A percentile compares a stretch with the other conserved stretches of the same genome.
phyloP scores from a whole-genome alignment of 495 filamentous ascomycete species.

The Penicillium malachiteum region DNA sequence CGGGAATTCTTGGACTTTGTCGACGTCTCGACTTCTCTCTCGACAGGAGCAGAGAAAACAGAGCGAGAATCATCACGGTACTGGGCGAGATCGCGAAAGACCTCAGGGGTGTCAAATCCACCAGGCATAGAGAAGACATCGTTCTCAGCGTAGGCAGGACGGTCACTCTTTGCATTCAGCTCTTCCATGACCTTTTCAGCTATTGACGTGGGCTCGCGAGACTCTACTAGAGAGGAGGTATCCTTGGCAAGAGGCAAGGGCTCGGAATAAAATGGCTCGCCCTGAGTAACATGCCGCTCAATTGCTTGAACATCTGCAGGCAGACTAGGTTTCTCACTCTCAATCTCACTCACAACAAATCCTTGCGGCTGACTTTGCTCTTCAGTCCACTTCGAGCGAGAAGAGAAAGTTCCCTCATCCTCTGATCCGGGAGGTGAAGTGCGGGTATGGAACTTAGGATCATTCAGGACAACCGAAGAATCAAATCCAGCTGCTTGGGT shows the following conservation, averaged over 20 bases:
- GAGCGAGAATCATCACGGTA: slow-evolving; percentile 19
- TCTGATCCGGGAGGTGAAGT: slow-evolving; percentile 64
- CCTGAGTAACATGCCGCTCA: slow-evolving; percentile 13
- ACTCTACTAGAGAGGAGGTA: slow-evolving; percentile 1
- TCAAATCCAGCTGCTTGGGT: slow-evolving; percentile 68
- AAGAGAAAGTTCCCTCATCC: slow-evolving; percentile 41
- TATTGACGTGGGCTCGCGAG: slow-evolving; percentile 17
- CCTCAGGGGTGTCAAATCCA: slow-evolving; percentile 33
- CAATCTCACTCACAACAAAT: slow-evolving; percentile 38
- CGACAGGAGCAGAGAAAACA: slow-evolving; percentile 25
- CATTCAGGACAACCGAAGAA: slow-evolving; percentile 66
- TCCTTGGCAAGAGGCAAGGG: slow-evolving; percentile 16
- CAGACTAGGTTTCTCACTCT: slow-evolving; percentile 14
- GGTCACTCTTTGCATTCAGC: slow-evolving; percentile 19
- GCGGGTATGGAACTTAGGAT: slow-evolving; percentile 60
- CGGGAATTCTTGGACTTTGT: slow-evolving; percentile 23
- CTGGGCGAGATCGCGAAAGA: slow-evolving; percentile 10
- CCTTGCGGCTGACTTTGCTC: slow-evolving; percentile 27
- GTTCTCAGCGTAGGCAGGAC: slow-evolving; percentile 18
- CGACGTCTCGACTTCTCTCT: slow-evolving; percentile 14
- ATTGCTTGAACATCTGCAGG: slow-evolving; percentile 11
- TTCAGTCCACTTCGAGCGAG: slow-evolving; percentile 47
- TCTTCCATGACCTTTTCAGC: slow-evolving; percentile 33
- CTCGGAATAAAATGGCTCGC: slow-evolving; percentile 24
- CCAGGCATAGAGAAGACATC: slow-evolving; percentile 43